phyloP scores from a whole-genome alignment of 768 basidiomycete genomes.

The Chalciporus chontae region DNA sequence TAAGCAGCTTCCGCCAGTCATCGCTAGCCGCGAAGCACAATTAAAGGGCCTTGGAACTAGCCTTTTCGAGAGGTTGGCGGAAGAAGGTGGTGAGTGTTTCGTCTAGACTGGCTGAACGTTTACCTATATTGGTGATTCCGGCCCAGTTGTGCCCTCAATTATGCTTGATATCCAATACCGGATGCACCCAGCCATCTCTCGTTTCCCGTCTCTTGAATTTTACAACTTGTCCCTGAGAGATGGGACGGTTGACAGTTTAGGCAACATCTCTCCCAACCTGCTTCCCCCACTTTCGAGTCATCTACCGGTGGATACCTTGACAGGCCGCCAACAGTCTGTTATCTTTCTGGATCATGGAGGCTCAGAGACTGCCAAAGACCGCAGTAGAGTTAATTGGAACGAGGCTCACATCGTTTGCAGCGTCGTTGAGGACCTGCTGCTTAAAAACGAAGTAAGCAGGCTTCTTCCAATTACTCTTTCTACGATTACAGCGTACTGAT shows the following conservation, averaged over 20 bases:
- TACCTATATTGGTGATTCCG: conserved; percentile 9
- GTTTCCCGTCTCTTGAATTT: conserved; percentile 82
- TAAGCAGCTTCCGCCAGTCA: conserved; percentile 90
- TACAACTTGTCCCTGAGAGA: conserved; percentile 69
- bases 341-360: conserved; percentile 82
- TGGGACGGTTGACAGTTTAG: conserved; percentile 61
- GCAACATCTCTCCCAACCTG: conserved; percentile 46
- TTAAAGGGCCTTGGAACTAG: conserved; percentile 71
- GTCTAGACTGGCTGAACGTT: not conserved
- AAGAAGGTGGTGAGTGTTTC: conserved; percentile 65
- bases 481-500: conserved; percentile 4
- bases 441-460: conserved; percentile 65
- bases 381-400: conserved; percentile 71
- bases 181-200: conserved; percentile 90
- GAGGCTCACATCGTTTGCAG: conserved; percentile 78
- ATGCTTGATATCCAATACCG: conserved; percentile 96
- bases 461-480: not conserved
- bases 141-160: conserved; percentile 73
- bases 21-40: conserved; percentile 72
- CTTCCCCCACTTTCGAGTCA: conserved; percentile 61
- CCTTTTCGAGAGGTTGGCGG: conserved; percentile 87
- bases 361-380: conserved; percentile 60
- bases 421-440: conserved; percentile 78
- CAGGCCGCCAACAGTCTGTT: conserved; percentile 53
- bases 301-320: conserved; percentile 34